phyloP scores from a whole-genome alignment of 352 stramenopile genomes.

The Globisporangium barbulae region DNA sequence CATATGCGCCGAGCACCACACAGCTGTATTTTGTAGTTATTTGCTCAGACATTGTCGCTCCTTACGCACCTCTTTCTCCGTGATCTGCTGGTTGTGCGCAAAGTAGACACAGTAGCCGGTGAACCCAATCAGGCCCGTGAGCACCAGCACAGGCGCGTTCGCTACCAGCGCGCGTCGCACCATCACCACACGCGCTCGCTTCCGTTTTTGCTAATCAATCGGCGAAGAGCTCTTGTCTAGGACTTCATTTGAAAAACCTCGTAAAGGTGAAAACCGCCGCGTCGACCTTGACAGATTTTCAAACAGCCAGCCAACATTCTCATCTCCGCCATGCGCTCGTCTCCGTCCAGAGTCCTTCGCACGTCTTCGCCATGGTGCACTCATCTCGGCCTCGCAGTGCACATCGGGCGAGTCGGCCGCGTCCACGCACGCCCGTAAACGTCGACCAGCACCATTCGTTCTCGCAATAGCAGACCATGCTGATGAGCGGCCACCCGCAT shows the following conservation, averaged over 20 bases:
- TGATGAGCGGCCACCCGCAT: no score
- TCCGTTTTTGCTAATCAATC: neutral
- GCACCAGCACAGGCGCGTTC: slow-evolving; percentile 48
- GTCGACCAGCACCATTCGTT: slow-evolving; percentile 4
- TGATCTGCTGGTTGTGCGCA: slow-evolving; percentile 72
- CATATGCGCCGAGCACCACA: neutral
- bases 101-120: slow-evolving; percentile 68
- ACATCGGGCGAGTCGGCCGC: slow-evolving; percentile 8
- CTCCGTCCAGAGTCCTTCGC: neutral
- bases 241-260: no score
- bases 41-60: neutral
- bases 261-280: no score
- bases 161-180: slow-evolving; percentile 19
- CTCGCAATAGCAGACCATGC: neutral
- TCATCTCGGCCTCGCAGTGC: no score
- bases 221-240: no score
- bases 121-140: slow-evolving; percentile 38
- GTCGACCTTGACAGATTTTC: no score
- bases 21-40: neutral
- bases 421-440: slow-evolving; percentile 8
- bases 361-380: neutral
- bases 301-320: no score
- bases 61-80: slow-evolving; percentile 60
- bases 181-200: slow-evolving; percentile 5
- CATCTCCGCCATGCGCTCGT: neutral